These are phyloP conservation scores for Candida railenensis DNA, from an alignment of 805 yeast species.

Conservation along the genomic window DNA sequence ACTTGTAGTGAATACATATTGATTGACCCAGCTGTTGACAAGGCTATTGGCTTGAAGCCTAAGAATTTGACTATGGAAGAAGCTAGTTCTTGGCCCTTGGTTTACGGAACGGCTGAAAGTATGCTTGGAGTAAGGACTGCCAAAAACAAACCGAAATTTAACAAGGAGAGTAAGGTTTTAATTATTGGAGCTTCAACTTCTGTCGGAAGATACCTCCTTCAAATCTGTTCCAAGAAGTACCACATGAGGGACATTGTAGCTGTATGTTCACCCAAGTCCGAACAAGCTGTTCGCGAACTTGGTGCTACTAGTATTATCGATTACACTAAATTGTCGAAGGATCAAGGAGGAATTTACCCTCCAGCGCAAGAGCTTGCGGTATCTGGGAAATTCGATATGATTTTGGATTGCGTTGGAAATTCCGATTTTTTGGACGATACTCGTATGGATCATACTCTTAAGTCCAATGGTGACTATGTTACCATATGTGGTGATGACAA, in stretches of 20 bases:
- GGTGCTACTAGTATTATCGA: conserved; percentile 62
- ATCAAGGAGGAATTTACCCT: not conserved
- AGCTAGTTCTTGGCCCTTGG: conserved; percentile 68
- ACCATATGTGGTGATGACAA: conserved; percentile 59
- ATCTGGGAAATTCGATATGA: conserved; percentile 49
- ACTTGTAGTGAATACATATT: conserved; percentile 48
- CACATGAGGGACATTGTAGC: conserved; percentile 54
- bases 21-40: conserved; percentile 28
- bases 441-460: conserved; percentile 39
- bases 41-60: conserved; percentile 43
- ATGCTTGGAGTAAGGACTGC: conserved; percentile 17
- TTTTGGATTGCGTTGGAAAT: conserved; percentile 68
- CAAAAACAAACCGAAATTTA: conserved; percentile 32
- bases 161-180: conserved; percentile 48
- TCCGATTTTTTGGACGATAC: conserved; percentile 40
- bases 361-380: conserved; percentile 12
- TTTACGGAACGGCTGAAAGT: conserved; percentile 56
- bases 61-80: conserved; percentile 44
- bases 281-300: conserved; percentile 36
- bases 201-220: conserved; percentile 59
- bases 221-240: conserved; percentile 48
- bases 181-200: conserved; percentile 75
- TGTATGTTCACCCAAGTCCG: conserved; percentile 52
- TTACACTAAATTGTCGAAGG: conserved; percentile 44
- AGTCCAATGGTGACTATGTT: conserved; percentile 47